Percentiles rank a stretch among this genome's conserved stretches.
Evolutionary conservation across 2,329 filamentous ascomycete species (phyloP).

Genomic region (Trichoderma koningiopsis): DNA sequence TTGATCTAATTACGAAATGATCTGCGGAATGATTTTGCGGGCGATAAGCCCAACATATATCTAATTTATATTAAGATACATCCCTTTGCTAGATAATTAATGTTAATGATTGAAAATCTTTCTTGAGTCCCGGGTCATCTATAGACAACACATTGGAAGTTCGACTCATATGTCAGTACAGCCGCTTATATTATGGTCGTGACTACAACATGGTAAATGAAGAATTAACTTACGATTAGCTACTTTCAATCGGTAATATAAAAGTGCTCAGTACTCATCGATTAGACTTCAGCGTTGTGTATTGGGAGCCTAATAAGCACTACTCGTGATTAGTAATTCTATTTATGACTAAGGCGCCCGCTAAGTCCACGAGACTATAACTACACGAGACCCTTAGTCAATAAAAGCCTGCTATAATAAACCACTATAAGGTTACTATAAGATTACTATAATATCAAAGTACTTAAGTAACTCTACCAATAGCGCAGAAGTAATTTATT

Average conservation of each 20-base stretch:
- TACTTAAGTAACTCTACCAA: too few relatives aligned
- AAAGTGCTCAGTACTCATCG: not conserved
- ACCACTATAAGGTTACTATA: too few relatives aligned
- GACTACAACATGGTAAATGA: not conserved
- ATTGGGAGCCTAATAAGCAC: not conserved
- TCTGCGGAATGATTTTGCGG: not conserved
- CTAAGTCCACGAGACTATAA: too few relatives aligned
- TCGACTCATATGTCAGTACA: not conserved
- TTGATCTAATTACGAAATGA: not conserved
- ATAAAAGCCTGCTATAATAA: too few relatives aligned
- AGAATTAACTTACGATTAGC: not conserved
- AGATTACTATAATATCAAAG: too few relatives aligned
- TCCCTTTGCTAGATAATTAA: too few relatives aligned
- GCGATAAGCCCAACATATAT: too few relatives aligned
- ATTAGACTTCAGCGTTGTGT: not conserved
- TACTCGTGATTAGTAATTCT: not conserved
- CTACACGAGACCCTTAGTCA: too few relatives aligned
- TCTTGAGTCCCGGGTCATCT: not conserved
- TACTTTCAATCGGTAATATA: not conserved
- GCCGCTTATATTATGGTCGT: not conserved
- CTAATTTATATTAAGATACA: too few relatives aligned
- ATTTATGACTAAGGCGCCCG: too few relatives aligned
- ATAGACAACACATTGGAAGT: not conserved
- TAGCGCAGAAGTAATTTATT: too few relatives aligned
- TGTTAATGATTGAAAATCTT: too few relatives aligned